Conservation (phyloP, 2,329 filamentous ascomycete genomes). For the Fusarium humuli region DNA sequence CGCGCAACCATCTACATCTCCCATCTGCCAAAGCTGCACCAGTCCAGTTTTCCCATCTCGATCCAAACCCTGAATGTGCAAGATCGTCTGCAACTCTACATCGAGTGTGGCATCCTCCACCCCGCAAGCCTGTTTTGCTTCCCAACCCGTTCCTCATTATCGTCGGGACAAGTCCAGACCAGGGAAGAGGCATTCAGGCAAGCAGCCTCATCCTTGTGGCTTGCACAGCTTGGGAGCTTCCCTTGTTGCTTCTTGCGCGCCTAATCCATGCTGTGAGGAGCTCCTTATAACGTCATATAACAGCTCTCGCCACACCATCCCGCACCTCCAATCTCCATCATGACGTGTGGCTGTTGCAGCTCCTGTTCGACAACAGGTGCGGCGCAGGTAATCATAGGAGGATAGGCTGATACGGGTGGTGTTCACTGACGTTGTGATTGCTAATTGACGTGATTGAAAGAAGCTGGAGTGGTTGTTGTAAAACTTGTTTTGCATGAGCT, state of each 20-base stretch:
- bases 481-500: constrained; percentile 45
- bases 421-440: constrained; percentile 43
- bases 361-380: constrained; percentile 32
- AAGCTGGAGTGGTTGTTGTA: constrained; percentile 15
- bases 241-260: not conserved
- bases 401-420: constrained; percentile 27
- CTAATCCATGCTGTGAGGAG: constrained; percentile 26
- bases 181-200: constrained; percentile 2
- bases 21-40: constrained; percentile 7
- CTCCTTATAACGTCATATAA: constrained; percentile 43
- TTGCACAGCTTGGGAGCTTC: constrained; percentile 23
- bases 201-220: constrained; percentile 28
- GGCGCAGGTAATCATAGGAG: constrained; percentile 34
- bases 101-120: constrained; percentile 33
- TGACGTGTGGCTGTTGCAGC: constrained; percentile 45
- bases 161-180: constrained; percentile 6
- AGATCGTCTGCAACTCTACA: constrained; percentile 25
- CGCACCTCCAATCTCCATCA: constrained; percentile 37
- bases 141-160: constrained; percentile 8
- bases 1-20: constrained; percentile 19
- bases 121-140: constrained; percentile 40
- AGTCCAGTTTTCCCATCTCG: constrained; percentile 36
- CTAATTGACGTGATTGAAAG: constrained; percentile 38
- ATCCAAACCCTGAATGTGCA: constrained; percentile 32
- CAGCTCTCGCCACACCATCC: constrained; percentile 42